Evolutionary conservation across 257 asterid species (phyloP).

Genomic region (Solanum paucissectum): DNA sequence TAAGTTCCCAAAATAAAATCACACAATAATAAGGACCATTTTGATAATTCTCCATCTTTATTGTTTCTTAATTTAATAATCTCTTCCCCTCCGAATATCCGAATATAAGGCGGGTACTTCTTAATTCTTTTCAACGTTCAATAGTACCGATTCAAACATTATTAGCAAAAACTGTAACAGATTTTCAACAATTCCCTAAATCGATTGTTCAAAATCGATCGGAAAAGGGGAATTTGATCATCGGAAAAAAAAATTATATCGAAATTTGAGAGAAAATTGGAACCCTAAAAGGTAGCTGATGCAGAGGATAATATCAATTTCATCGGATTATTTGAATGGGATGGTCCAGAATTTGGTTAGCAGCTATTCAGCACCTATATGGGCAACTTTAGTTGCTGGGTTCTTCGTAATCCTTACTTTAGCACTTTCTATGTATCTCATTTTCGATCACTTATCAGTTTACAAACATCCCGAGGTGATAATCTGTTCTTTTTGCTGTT

Average conservation of each 20-base stretch:
- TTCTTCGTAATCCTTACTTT: slow-evolving; percentile 40
- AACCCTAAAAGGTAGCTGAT: neutral
- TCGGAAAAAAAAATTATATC: neutral
- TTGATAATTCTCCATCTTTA: neutral
- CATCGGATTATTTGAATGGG: neutral
- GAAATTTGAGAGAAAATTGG: neutral
- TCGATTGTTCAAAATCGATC: neutral
- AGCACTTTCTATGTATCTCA: slow-evolving; percentile 63
- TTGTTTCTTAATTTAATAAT: neutral
- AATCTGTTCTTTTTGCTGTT: neutral
- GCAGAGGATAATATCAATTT: neutral
- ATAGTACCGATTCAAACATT: neutral
- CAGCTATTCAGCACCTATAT: slow-evolving; percentile 59
- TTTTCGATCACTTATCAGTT: slow-evolving; percentile 79
- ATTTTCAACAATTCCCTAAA: neutral
- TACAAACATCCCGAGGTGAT: slow-evolving; percentile 92
- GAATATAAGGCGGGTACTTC: neutral
- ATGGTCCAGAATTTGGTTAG: neutral
- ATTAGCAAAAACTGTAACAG: neutral
- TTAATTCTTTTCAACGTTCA: neutral
- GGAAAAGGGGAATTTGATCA: neutral
- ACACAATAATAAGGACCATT: neutral
- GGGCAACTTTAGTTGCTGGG: slow-evolving; percentile 83
- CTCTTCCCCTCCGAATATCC: neutral
- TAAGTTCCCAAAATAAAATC: neutral